Conservation (phyloP, 805 yeast genomes). For the Lipomyces lipofer region DNA sequence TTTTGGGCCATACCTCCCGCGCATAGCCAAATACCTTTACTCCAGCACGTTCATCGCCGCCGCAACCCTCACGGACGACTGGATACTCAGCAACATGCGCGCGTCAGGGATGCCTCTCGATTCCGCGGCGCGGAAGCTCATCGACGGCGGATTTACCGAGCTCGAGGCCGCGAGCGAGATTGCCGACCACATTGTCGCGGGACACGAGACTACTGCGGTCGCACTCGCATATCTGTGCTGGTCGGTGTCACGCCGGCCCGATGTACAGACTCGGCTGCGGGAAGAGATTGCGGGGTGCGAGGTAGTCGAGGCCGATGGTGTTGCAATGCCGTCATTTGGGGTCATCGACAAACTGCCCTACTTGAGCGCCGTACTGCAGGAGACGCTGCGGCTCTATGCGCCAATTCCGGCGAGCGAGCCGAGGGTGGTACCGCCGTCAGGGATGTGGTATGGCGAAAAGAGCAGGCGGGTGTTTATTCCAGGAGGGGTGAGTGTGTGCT, state of each 20-base stretch:
- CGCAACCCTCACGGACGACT: slow-evolving; percentile 13
- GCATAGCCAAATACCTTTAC: not conserved
- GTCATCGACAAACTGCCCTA: slow-evolving; percentile 57
- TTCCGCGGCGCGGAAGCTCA: slow-evolving; percentile 34
- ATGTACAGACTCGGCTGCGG: slow-evolving; percentile 50
- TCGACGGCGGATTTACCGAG: slow-evolving; percentile 34
- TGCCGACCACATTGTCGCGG: slow-evolving; percentile 71
- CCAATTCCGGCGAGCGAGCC: slow-evolving; percentile 79
- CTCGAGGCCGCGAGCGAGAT: slow-evolving; percentile 49
- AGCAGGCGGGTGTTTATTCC: not conserved
- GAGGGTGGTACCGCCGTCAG: slow-evolving; percentile 46
- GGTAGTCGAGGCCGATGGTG: slow-evolving; percentile 27
- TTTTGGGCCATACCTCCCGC: slow-evolving; percentile 28
- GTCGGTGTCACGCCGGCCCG: slow-evolving; percentile 54
- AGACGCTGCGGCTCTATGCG: slow-evolving; percentile 61
- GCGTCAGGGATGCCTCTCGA: not conserved
- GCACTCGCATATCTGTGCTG: slow-evolving; percentile 61
- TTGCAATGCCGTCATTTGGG: slow-evolving; percentile 38
- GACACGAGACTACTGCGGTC: slow-evolving; percentile 73
- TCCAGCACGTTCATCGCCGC: slow-evolving; percentile 1
- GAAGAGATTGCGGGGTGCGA: slow-evolving; percentile 46
- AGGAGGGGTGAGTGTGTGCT: too few relatives aligned
- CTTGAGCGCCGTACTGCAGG: slow-evolving; percentile 62
- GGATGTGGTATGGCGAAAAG: slow-evolving; percentile 20
- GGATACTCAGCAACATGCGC: slow-evolving; percentile 10